Evolutionary conservation across 805 yeast species (phyloP), one percentile per base, ranked within the genome.

Genomic region (Starmerella floris): DNA sequence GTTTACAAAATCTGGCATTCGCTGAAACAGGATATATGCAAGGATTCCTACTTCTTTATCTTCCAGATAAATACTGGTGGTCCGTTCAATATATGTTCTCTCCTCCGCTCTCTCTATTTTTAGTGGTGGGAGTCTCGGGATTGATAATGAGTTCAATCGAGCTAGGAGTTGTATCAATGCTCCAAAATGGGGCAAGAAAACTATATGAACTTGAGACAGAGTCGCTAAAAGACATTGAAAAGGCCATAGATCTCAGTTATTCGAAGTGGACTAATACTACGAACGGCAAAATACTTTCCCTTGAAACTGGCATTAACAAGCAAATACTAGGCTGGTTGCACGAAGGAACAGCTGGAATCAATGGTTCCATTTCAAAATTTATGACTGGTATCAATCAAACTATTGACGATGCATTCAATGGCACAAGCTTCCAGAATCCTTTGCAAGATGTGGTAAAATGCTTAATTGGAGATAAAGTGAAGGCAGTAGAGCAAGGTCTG

Each of bases 391-490:
- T 87, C 64, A 77, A 81, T 55, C 53, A 56, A 3, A 75, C 76
- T 0, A 58, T 91, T 5, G 66, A 67, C 23, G 65, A 68, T 8
- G 67, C 76, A 0, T 85, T 91, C 61, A 75, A 77, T 4, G 68
- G 68, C 2, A 83, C 96, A 0, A 72, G 80, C 0, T 62, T 88
- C 10, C 72, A 76, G 37, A 57, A 57, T 1, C 81, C 93, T 0
- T 67, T 84, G 36, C 67, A 69, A 23, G 69, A 78, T 0, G 74
- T 84, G 0, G 80, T 87, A 3, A 75, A 77, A 26, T 88, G 98
- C 62, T 73, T 83, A 2, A 66, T 91, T 30, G 88, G 83, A 16
- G 66, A 79, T 38, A 91, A 88, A 53, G 58, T 88, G 5, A 67
- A 66, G 13, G 66, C 70, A 20, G 64, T 84, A 2, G 81, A 81